Base-by-base conservation (phyloP, 768 basidiomycete species). In the Lepiota brunneoincarnata region DNA sequence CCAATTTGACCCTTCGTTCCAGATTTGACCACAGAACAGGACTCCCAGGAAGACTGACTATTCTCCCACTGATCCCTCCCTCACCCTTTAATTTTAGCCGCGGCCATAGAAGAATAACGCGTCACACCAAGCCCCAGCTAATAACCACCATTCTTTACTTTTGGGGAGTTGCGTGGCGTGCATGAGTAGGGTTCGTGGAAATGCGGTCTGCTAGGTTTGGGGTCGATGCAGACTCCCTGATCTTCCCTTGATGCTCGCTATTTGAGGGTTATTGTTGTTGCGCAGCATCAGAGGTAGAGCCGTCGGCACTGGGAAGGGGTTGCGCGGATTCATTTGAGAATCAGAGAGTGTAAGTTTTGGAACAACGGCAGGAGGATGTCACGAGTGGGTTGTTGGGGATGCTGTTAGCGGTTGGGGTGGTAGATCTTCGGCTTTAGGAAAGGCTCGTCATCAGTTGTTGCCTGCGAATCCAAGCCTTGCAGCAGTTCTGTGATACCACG, bases 81-180 rank as follows among this genome's bases (percentile, higher is more conserved):
- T 65, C 64, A 20, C 75, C 72, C 58, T 76, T 78, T 55, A 82
- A 54, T 63, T 78, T 81, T 60, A 92, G 79, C 47, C 88, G 75
- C 11, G 90, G 90, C 1, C 87, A 79, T 2, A 90, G 90, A 52
- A 91, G 21, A 91, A 67, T 7, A 91, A 61, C 0, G 88, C 89
- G 58, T 91, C 88, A 67, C 89, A 92, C 87, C 89, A 90, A 15
- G 85, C 83, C 69, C 91, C 87, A 0, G 87, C 80, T 2, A 83
- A 80, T 1, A 90, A 62, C 87, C 86, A 90, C 5, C 83, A 73
- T 26, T 87, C 83, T 58, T 75, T 80, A 11, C 72, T 72, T 75
- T 82, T 21, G 70, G 58, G 38, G 65, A 57, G 6, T 18, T 40
- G 23, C 53, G 53, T 15, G 45, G 31, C 24, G 21, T 17, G 39